phyloP scores from a whole-genome alignment of 345 rosid species.

The Heritiera fomes region DNA sequence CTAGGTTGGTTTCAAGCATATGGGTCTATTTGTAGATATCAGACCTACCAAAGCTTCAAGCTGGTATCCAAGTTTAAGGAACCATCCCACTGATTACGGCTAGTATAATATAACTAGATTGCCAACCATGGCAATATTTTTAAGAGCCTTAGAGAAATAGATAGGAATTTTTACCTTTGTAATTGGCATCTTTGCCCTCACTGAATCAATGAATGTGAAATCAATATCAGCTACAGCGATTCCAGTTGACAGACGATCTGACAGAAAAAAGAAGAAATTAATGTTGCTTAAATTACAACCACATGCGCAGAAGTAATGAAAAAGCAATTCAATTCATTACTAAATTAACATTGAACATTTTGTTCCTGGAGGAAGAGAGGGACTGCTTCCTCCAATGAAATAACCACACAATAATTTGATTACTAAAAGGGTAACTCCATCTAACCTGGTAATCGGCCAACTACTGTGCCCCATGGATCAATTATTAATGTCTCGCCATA shows the following conservation, averaged over 20 bases:
- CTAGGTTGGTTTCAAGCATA: background rate
- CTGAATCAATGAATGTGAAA: slow-evolving; percentile 71
- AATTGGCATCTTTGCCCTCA: slow-evolving; percentile 80
- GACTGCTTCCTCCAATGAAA: background rate
- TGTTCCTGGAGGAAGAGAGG: background rate
- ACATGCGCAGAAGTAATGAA: background rate
- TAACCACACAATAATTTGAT: background rate
- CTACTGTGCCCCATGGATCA: slow-evolving; percentile 89
- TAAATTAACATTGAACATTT: background rate
- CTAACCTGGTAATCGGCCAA: slow-evolving; percentile 81
- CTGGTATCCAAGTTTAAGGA: background rate
- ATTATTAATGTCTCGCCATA: slow-evolving; percentile 80
- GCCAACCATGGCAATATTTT: background rate
- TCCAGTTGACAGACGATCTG: slow-evolving; percentile 80
- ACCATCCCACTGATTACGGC: background rate
- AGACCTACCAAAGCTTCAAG: background rate
- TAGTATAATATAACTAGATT: background rate
- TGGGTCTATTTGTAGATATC: background rate
- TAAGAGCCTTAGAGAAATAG: slow-evolving; percentile 1
- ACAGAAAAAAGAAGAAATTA: slow-evolving; percentile 19
- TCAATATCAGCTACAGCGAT: slow-evolving; percentile 82
- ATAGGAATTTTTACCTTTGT: slow-evolving; percentile 55
- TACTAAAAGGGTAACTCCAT: background rate
- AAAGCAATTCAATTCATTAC: background rate
- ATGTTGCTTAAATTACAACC: slow-evolving; percentile 11